Evolutionary conservation across 2,329 filamentous ascomycete species (phyloP).

Genomic region (Paraphaeosphaeria sporulosa): DNA sequence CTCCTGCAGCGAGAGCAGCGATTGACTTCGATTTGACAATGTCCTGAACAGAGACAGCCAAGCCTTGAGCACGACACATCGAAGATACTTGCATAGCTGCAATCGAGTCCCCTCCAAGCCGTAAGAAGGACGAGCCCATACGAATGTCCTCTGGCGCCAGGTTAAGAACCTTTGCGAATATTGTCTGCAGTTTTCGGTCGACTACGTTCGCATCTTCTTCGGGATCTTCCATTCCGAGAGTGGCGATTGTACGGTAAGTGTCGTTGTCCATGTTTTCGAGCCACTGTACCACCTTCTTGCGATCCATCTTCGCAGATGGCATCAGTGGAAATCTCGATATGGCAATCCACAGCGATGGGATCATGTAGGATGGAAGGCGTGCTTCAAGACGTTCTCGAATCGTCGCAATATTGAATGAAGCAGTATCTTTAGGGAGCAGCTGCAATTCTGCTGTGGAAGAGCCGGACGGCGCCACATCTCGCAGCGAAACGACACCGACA

Average conservation of each 20-base stretch:
- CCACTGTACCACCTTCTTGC: slow-evolving; percentile 39
- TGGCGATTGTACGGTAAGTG: slow-evolving; percentile 36
- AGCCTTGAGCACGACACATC: slow-evolving; percentile 38
- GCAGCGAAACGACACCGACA: slow-evolving; percentile 38
- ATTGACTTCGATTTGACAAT: slow-evolving; percentile 45
- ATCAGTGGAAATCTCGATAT: slow-evolving; percentile 40
- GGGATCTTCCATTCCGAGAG: slow-evolving; percentile 27
- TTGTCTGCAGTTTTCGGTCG: slow-evolving; percentile 38
- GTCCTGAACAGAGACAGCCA: slow-evolving; percentile 42
- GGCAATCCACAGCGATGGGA: slow-evolving; percentile 42
- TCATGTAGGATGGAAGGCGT: slow-evolving; percentile 43
- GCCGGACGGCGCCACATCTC: slow-evolving; percentile 22
- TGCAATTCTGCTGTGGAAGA: slow-evolving; percentile 18
- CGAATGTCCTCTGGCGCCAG: slow-evolving; percentile 35
- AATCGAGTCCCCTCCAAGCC: slow-evolving; percentile 46
- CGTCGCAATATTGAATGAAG: slow-evolving; percentile 30
- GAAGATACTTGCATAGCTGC: slow-evolving; percentile 47
- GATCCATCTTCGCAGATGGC: slow-evolving; percentile 43
- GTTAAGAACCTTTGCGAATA: slow-evolving; percentile 42
- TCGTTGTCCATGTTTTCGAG: slow-evolving; percentile 40
- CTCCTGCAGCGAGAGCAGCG: slow-evolving; percentile 31
- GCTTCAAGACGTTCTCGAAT: slow-evolving; percentile 41
- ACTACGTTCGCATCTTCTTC: slow-evolving; percentile 25
- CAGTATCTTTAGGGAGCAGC: slow-evolving; percentile 30
- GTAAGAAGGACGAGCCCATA: slow-evolving; percentile 44